These are phyloP conservation scores for Coniferiporia sulphurascens DNA, from an alignment of 1,284 basidiomycete genomes.

Conservation along the genomic window DNA sequence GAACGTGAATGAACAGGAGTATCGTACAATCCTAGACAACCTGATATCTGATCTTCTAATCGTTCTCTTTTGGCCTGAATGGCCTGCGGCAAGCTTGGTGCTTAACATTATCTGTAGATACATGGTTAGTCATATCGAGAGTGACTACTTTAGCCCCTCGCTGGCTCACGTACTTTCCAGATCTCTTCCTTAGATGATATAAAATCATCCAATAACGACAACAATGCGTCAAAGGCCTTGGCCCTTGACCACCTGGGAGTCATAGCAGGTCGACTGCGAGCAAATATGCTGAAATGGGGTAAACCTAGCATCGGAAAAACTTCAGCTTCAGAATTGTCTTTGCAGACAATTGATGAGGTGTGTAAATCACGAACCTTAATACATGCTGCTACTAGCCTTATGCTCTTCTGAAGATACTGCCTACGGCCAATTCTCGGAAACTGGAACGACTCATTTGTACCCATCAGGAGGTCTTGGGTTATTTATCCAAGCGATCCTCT, in stretches of 20 bases:
- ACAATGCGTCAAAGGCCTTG: conserved; percentile 78
- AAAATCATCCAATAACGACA: conserved; percentile 63
- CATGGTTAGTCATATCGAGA: conserved; percentile 53
- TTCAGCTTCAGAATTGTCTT: conserved; percentile 22
- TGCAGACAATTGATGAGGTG: conserved; percentile 71
- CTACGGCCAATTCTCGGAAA: conserved; percentile 43
- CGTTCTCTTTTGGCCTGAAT: conserved; percentile 92
- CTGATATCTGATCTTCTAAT: conserved; percentile 85
- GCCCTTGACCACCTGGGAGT: conserved; percentile 90
- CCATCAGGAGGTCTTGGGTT: conserved; percentile 58
- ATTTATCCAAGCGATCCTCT: conserved; percentile 61
- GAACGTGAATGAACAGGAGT: conserved; percentile 86
- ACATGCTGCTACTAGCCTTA: conserved; percentile 4
- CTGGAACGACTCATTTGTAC: conserved; percentile 54
- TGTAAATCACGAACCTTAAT: conserved; percentile 9
- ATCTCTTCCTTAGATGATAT: conserved; percentile 77
- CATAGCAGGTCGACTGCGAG: conserved; percentile 80
- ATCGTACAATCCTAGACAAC: conserved; percentile 86
- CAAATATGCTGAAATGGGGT: conserved; percentile 50
- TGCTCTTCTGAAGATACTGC: conserved; percentile 46
- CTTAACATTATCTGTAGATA: conserved; percentile 74
- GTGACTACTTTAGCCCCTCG: neutral
- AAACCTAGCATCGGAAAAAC: conserved; percentile 25
- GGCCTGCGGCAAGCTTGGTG: conserved; percentile 88
- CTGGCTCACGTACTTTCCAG: conserved; percentile 32